These are phyloP conservation scores for Huntiella abstrusa DNA, from an alignment of 2,329 filamentous ascomycete species.

Conservation along the genomic window DNA sequence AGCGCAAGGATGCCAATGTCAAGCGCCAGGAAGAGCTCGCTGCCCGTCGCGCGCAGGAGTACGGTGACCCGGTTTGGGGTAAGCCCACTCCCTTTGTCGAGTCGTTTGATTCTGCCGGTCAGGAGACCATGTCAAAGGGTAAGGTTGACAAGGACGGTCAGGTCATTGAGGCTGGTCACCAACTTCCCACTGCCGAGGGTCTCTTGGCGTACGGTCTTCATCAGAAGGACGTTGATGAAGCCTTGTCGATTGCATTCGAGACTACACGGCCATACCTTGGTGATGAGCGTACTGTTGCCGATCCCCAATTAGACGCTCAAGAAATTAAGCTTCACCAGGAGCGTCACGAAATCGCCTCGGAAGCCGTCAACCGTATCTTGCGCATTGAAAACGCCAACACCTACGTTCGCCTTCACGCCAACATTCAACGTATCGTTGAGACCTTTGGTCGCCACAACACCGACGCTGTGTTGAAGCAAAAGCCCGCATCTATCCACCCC, in stretches of 20 bases:
- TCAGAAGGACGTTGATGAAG: slow-evolving; percentile 44
- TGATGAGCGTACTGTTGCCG: slow-evolving; percentile 16
- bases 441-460: slow-evolving; percentile 85
- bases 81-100: slow-evolving; percentile 64
- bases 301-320: slow-evolving; percentile 15
- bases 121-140: slow-evolving; percentile 21
- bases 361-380: slow-evolving; percentile 65
- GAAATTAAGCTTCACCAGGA: slow-evolving; percentile 27
- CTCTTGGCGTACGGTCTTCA: slow-evolving; percentile 62
- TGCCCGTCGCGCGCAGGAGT: slow-evolving; percentile 40
- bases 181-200: slow-evolving; percentile 28
- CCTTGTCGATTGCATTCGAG: slow-evolving; percentile 46
- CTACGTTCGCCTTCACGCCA: slow-evolving; percentile 62
- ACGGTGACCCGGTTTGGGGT: slow-evolving; percentile 67
- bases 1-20: slow-evolving; percentile 68
- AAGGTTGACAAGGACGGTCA: slow-evolving; percentile 25
- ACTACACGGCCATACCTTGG: slow-evolving; percentile 41
- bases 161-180: slow-evolving; percentile 20
- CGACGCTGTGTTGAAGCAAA: slow-evolving; percentile 48
- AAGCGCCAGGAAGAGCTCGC: slow-evolving; percentile 53
- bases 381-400: slow-evolving; percentile 57
- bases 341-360: slow-evolving; percentile 47
- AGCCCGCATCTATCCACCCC: slow-evolving; percentile 29
- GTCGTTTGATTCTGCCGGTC: slow-evolving; percentile 52
- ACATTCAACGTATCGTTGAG: slow-evolving; percentile 67